These are phyloP conservation scores for Silene noctiflora DNA, from an alignment of 179 eudicot species.

Conservation along the genomic window DNA sequence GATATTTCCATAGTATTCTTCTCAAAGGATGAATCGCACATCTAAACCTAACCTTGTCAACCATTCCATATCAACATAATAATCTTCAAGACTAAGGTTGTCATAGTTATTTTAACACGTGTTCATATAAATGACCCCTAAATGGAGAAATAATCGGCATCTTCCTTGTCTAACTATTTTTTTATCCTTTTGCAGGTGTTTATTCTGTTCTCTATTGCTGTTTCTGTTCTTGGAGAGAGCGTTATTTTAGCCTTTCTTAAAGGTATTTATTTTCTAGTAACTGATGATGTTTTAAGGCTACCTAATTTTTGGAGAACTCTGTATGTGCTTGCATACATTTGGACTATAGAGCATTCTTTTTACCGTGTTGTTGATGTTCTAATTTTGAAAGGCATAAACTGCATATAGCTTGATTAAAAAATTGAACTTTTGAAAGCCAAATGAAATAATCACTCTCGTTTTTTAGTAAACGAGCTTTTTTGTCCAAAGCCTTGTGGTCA, in stretches of 20 bases:
- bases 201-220: conserved; percentile 61
- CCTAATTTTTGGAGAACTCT: not conserved
- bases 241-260: conserved; percentile 51
- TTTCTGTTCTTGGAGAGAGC: conserved; percentile 63
- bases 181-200: conserved; percentile 68
- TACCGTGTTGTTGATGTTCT: not conserved
- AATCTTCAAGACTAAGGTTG: not conserved
- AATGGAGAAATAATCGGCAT: not conserved
- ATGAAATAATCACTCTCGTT: not conserved
- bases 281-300: not conserved
- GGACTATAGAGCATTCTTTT: not conserved
- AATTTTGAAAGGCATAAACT: not conserved
- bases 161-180: not conserved
- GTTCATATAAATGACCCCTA: not conserved
- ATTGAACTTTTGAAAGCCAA: not conserved
- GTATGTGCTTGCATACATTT: not conserved
- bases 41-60: not conserved
- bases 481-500: not conserved
- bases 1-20: not conserved
- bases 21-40: not conserved
- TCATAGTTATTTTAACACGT: not conserved
- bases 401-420: not conserved
- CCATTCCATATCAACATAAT: not conserved
- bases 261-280: conserved; percentile 52
- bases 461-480: not conserved